Evolutionary conservation across 345 rosid species (phyloP), one percentile per base, ranked within the genome.

Genomic region (Sisymbrium irio): DNA sequence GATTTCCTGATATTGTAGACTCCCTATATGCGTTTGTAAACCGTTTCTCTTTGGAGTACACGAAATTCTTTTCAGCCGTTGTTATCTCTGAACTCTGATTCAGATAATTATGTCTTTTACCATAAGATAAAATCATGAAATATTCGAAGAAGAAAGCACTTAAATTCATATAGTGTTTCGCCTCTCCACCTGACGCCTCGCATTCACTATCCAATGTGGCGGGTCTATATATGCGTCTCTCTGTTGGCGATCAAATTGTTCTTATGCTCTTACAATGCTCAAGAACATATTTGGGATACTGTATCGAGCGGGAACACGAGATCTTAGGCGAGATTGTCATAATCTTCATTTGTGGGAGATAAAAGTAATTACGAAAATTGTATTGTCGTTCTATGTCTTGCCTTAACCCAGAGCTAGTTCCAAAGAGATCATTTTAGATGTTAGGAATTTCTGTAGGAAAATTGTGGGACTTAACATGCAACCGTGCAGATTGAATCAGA

Each of bases 281-380:
- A 83, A 75, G 49, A 81, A 80, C 40, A 72, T 90, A 19, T 79
- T 80, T 18, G 65, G 72, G 7, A 85, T 89, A 22, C 76, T 90
- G 27, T n/a, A 90, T 89, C 93, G 89, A 90, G 66, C 78, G 87
- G 19, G 76, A 85, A 12, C 96, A 0, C n/a, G 67, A 0, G 93
- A 83, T 50, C 63, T 93, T 11, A 83, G 53, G 19, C 53, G 76
- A 62, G 32, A 64, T 67, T 22, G 60, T 93, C 84, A 83, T 71
- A 96, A 86, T 78, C 84, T 93, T 36, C 97, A 89, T 59, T 83
- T 93, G 12, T 89, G 97, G 97, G 83, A 90, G 9, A 80, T 89
- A 27, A 93, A 96, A 10, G 74, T 56, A 81, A 45, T 68, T 37
- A 3, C 2, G 3, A 22, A 22, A 22, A 1, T 22, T 22, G 85